Conservation (phyloP, 1,139 yeast genomes). For the Scheffersomyces titani region DNA sequence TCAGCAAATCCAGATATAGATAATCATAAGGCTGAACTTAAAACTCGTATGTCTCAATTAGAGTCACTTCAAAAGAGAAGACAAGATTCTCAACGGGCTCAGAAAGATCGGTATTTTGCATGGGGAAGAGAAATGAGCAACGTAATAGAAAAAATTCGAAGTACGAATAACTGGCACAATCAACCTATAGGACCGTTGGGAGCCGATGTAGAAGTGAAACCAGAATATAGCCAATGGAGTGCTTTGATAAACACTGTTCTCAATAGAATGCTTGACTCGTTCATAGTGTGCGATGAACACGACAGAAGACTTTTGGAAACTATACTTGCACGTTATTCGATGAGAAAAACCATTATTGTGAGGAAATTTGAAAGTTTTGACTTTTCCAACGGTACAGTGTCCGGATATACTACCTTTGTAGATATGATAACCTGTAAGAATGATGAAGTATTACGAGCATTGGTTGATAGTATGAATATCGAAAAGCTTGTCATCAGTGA, state of each 20-base stretch:
- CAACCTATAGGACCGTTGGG: conserved; percentile 90
- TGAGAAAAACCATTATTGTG: conserved; percentile 45
- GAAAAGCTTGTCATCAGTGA: conserved; percentile 60
- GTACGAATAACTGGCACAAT: conserved; percentile 37
- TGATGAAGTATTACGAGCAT: conserved; percentile 55
- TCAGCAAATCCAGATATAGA: conserved; percentile 7
- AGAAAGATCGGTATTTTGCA: conserved; percentile 37
- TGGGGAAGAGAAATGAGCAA: conserved; percentile 49
- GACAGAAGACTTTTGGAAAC: conserved; percentile 56
- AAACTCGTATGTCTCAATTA: background rate
- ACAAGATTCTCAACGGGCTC: conserved; percentile 19
- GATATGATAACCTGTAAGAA: conserved; percentile 62
- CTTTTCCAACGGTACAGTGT: conserved; percentile 35
- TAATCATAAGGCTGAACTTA: conserved; percentile 2
- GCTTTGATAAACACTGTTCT: conserved; percentile 57
- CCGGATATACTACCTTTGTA: conserved; percentile 46
- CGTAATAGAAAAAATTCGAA: conserved; percentile 45
- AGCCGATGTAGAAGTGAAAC: conserved; percentile 54
- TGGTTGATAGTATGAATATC: conserved; percentile 65
- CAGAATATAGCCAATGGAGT: conserved; percentile 59
- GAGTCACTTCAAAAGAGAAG: conserved; percentile 14
- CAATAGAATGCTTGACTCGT: conserved; percentile 54
- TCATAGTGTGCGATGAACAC: conserved; percentile 62
- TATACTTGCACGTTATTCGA: conserved; percentile 35
- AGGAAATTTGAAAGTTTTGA: conserved; percentile 61